Conservation (phyloP, 768 basidiomycete species). For the Leccinum truebloodii region DNA sequence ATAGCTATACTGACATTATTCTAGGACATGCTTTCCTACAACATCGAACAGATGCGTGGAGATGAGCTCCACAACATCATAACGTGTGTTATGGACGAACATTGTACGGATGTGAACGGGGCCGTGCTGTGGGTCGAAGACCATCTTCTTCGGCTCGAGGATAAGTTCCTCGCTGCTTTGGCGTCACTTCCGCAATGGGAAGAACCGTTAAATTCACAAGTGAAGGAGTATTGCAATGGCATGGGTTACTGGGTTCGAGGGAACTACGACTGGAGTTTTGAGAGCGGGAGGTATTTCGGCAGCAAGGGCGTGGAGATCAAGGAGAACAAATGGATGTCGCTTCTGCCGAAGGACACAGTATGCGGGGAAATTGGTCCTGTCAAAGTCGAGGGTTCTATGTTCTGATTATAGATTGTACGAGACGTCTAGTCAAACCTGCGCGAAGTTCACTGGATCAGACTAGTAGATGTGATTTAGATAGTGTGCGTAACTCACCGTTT, state of each 20-base stretch:
- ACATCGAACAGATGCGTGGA: neutral
- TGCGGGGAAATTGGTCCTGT: neutral
- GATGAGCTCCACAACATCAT: neutral
- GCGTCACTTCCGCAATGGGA: neutral
- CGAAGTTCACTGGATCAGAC: neutral
- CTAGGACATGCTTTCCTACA: neutral
- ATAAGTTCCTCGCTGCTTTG: neutral
- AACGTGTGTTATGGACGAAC: neutral
- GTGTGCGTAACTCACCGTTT: too few species aligned
- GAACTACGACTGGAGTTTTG: neutral
- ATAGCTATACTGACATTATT: neutral
- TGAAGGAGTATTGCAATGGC: neutral
- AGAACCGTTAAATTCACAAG: neutral
- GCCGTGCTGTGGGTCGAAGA: neutral
- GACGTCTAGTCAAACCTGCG: neutral
- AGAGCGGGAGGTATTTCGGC: neutral
- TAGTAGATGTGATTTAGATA: neutral
- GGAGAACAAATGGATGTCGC: neutral
- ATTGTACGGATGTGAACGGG: neutral
- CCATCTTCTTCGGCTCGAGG: neutral
- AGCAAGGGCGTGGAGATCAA: neutral
- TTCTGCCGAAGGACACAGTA: neutral
- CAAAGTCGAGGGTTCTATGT: neutral
- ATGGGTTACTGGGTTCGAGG: neutral
- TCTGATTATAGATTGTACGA: neutral